phyloP scores from a whole-genome alignment of 257 asterid species.

The Fraxinus quadrangulata region DNA sequence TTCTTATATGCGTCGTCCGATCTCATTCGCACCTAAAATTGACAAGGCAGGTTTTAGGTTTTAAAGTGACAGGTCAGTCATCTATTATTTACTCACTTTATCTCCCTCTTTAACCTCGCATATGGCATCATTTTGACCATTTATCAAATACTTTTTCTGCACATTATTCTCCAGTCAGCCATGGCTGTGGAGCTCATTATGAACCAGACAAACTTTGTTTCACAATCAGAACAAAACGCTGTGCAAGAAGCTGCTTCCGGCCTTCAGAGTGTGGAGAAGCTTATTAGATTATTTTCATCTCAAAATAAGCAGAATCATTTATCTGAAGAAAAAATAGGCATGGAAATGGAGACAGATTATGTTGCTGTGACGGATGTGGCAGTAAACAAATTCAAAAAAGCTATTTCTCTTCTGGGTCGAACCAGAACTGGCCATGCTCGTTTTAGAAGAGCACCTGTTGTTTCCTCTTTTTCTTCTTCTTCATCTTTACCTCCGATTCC shows the following conservation, averaged over 20 bases:
- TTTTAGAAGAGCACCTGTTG: slow-evolving; percentile 68
- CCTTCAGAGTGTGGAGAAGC: slow-evolving; percentile 66
- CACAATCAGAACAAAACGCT: slow-evolving; percentile 44
- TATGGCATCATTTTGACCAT: slow-evolving; percentile 36
- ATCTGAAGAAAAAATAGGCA: slow-evolving; percentile 9
- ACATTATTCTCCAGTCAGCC: slow-evolving; percentile 26
- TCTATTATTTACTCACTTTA: slow-evolving; percentile 72
- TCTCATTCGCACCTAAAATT: slow-evolving; percentile 72
- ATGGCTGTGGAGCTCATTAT: slow-evolving; percentile 87
- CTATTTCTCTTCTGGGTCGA: slow-evolving; percentile 62
- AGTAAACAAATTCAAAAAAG: slow-evolving; percentile 58
- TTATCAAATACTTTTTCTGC: slow-evolving; percentile 9
- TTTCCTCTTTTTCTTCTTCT: slow-evolving; percentile 28
- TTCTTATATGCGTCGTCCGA: slow-evolving; percentile 22
- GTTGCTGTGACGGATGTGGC: slow-evolving; percentile 66
- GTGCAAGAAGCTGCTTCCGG: slow-evolving; percentile 73
- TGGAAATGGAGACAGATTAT: slow-evolving; percentile 42
- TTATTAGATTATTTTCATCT: slow-evolving; percentile 54
- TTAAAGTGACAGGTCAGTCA: slow-evolving; percentile 66
- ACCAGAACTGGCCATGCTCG: slow-evolving; percentile 91
- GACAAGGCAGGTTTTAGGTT: slow-evolving; percentile 55
- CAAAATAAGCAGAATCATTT: slow-evolving; percentile 24
- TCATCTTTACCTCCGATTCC: slow-evolving; percentile 26
- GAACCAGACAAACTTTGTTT: slow-evolving; percentile 49
- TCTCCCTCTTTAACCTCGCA: slow-evolving; percentile 36